A percentile compares a stretch with the other conserved stretches of the same genome.
phyloP scores from a whole-genome alignment of 2,329 filamentous ascomycete genomes.

The Arthrobotrys sphaeroides region DNA sequence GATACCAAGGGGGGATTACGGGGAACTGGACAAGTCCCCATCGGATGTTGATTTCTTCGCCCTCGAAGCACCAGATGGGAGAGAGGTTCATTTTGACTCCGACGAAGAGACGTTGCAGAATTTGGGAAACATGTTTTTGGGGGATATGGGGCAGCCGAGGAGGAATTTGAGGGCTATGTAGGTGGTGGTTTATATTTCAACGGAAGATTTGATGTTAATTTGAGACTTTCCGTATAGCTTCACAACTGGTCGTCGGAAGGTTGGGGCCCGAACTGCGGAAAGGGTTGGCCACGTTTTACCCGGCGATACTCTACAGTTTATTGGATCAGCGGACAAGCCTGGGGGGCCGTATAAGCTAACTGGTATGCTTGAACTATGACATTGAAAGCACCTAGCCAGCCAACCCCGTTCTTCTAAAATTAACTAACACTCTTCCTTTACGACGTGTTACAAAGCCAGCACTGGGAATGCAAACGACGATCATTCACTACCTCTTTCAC shows the following conservation, averaged over 20 bases:
- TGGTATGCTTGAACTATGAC: too few species aligned
- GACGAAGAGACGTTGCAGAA: background rate
- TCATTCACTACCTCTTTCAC: background rate
- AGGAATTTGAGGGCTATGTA: background rate
- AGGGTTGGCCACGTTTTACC: background rate
- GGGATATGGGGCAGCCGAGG: background rate
- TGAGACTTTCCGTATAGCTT: background rate
- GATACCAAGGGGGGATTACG: background rate
- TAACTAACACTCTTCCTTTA: background rate
- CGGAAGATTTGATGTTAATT: background rate
- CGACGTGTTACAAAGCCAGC: background rate
- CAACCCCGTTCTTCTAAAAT: too few species aligned
- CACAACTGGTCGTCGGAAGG: background rate
- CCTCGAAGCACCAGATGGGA: background rate
- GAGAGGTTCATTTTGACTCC: background rate
- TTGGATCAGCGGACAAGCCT: background rate
- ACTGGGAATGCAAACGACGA: background rate
- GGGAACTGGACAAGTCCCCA: background rate
- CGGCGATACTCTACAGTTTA: background rate
- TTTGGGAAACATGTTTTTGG: background rate
- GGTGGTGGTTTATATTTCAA: background rate
- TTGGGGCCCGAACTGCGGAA: background rate
- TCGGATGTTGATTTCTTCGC: background rate
- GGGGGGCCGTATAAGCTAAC: background rate
- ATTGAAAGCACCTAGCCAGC: too few species aligned